Conservation (phyloP, 306 rosid species). For the Abrus precatorius region DNA sequence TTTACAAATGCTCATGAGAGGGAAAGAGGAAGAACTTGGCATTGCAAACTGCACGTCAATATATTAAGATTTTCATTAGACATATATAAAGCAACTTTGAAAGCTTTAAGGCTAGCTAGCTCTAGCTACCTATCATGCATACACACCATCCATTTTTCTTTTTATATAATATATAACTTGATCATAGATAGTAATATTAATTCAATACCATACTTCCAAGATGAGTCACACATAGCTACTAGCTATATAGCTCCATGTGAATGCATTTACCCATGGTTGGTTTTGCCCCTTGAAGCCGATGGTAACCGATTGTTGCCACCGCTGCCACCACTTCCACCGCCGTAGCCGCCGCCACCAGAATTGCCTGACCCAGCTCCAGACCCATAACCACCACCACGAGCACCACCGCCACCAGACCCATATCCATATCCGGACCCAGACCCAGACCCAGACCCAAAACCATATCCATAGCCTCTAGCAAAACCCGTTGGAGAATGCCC, state of each 20-base stretch:
- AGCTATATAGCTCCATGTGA: slow-evolving; percentile 13
- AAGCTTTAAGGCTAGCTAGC: slow-evolving; percentile 32
- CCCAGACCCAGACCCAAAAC: slow-evolving; percentile 72
- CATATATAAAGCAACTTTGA: slow-evolving; percentile 5
- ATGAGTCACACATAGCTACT: slow-evolving; percentile 4
- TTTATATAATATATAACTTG: not conserved
- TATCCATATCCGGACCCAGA: slow-evolving; percentile 70
- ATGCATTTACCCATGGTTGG: slow-evolving; percentile 51
- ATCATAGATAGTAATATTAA: not conserved
- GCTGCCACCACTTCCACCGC: slow-evolving; percentile 43
- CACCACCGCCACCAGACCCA: slow-evolving; percentile 69
- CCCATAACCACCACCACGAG: slow-evolving; percentile 66
- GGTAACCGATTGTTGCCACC: slow-evolving; percentile 42
- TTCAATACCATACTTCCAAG: not conserved
- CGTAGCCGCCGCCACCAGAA: slow-evolving; percentile 46
- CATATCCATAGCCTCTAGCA: slow-evolving; percentile 71
- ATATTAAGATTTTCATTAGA: slow-evolving; percentile 27
- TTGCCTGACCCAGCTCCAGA: slow-evolving; percentile 64
- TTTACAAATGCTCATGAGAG: not conserved
- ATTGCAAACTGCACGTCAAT: not conserved
- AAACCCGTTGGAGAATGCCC: slow-evolving; percentile 69
- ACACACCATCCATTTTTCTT: slow-evolving; percentile 22
- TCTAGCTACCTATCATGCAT: slow-evolving; percentile 41
- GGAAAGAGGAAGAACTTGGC: not conserved
- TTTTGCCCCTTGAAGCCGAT: slow-evolving; percentile 27